phyloP scores from a whole-genome alignment of 176 grass and related monocot genomes.

The Zizania latifolia region DNA sequence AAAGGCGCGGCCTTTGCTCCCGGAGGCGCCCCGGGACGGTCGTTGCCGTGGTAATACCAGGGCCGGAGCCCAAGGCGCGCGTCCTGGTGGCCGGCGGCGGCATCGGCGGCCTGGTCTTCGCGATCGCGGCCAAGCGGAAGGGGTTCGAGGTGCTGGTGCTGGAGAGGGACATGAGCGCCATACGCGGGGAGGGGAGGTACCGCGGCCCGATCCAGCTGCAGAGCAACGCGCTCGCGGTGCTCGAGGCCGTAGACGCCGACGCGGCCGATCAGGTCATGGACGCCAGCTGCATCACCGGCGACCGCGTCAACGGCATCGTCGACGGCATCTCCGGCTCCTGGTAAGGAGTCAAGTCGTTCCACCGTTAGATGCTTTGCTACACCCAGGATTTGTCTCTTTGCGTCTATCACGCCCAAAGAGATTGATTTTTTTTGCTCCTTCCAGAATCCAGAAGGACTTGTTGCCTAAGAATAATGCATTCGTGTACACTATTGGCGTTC shows the following conservation, averaged over 20 bases:
- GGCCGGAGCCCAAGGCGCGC: conserved; percentile 19
- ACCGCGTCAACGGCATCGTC: conserved; percentile 90
- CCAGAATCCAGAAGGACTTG: background rate
- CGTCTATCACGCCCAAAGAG: background rate
- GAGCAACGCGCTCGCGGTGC: conserved; percentile 84
- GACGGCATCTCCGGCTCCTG: conserved; percentile 69
- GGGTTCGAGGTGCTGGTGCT: conserved; percentile 86
- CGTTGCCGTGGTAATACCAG: conserved; percentile 10
- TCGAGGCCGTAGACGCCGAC: conserved; percentile 59
- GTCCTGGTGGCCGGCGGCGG: conserved; percentile 79
- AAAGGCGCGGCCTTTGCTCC: background rate
- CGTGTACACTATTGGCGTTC: background rate
- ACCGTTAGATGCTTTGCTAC: background rate
- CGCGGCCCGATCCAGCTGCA: conserved; percentile 92
- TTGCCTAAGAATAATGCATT: background rate
- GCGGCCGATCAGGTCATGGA: conserved; percentile 66
- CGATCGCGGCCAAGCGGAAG: conserved; percentile 64
- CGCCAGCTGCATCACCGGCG: conserved; percentile 57
- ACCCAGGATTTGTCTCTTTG: background rate
- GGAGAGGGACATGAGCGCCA: conserved; percentile 72
- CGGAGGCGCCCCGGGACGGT: background rate
- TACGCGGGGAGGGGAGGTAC: conserved; percentile 81
- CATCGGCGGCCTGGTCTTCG: conserved; percentile 69
- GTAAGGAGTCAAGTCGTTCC: conserved; percentile 28
- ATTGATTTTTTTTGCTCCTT: background rate